Conservation (phyloP, 1,139 yeast genomes). For the Debaryomyces fabryi region DNA sequence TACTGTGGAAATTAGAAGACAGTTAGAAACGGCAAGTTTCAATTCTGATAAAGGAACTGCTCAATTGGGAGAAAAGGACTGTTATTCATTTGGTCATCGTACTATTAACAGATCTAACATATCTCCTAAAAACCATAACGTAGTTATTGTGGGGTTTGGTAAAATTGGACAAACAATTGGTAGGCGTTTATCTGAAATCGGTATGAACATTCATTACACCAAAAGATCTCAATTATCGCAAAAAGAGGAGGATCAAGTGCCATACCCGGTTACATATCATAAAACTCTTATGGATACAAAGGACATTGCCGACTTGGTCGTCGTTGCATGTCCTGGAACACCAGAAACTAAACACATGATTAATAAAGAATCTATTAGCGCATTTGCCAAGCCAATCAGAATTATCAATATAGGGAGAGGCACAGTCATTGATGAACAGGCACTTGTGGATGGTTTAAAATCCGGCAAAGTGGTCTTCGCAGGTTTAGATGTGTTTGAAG, state of each 20-base stretch:
- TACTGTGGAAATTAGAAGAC: conserved; percentile 45
- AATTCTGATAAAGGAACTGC: conserved; percentile 41
- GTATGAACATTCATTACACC: conserved; percentile 68
- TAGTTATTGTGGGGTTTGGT: conserved; percentile 78
- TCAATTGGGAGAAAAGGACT: conserved; percentile 25
- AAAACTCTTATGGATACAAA: conserved; percentile 35
- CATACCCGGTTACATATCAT: conserved; percentile 51
- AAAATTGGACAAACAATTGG: conserved; percentile 73
- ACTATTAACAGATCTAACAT: conserved; percentile 37
- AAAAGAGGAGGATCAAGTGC: conserved; percentile 38
- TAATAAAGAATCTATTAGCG: conserved; percentile 48
- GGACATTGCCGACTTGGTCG: conserved; percentile 57
- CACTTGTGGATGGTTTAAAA: conserved; percentile 66
- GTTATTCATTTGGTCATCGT: conserved; percentile 52
- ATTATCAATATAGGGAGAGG: conserved; percentile 83
- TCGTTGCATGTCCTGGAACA: conserved; percentile 70
- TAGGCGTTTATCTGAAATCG: conserved; percentile 54
- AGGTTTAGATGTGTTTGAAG: conserved; percentile 79
- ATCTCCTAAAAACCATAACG: conserved; percentile 62
- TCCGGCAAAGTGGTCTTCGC: conserved; percentile 69
- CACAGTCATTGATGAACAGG: conserved; percentile 69
- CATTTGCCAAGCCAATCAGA: conserved; percentile 56
- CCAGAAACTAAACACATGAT: conserved; percentile 60
- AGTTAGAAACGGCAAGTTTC: conserved; percentile 38
- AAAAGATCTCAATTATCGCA: conserved; percentile 54